phyloP scores from a whole-genome alignment of 2,329 filamentous ascomycete species.

The Boeremia exigua region DNA sequence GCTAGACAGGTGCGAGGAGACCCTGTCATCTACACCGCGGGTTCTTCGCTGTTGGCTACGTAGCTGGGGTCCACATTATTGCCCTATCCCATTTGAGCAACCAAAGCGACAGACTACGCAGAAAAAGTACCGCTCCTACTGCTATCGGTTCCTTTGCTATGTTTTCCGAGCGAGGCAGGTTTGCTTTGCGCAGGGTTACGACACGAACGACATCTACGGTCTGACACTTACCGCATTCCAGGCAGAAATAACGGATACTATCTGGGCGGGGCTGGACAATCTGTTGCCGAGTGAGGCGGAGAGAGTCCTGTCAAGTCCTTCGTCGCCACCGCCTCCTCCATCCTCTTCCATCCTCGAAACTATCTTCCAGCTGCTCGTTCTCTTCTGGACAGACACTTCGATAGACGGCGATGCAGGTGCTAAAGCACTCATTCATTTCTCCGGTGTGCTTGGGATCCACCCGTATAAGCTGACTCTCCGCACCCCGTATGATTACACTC shows the following conservation, averaged over 20 bases:
- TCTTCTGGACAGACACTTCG: background rate
- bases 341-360: background rate
- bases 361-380: background rate
- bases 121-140: background rate
- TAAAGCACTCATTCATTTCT: constrained; percentile 4
- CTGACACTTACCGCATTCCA: background rate
- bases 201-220: background rate
- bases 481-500: constrained; percentile 1
- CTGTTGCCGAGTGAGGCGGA: background rate
- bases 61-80: background rate
- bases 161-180: background rate
- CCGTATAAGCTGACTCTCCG: background rate
- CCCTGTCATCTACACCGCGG: background rate
- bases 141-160: background rate
- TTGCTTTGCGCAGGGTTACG: background rate
- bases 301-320: background rate
- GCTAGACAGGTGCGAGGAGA: background rate
- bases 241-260: background rate
- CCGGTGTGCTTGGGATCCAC: constrained; percentile 1
- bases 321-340: too few relatives aligned
- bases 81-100: background rate
- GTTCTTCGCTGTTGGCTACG: background rate
- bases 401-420: background rate
- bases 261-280: background rate
- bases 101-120: background rate